Conservation (phyloP, 208 protist genomes). For the Leishmania major region DNA sequence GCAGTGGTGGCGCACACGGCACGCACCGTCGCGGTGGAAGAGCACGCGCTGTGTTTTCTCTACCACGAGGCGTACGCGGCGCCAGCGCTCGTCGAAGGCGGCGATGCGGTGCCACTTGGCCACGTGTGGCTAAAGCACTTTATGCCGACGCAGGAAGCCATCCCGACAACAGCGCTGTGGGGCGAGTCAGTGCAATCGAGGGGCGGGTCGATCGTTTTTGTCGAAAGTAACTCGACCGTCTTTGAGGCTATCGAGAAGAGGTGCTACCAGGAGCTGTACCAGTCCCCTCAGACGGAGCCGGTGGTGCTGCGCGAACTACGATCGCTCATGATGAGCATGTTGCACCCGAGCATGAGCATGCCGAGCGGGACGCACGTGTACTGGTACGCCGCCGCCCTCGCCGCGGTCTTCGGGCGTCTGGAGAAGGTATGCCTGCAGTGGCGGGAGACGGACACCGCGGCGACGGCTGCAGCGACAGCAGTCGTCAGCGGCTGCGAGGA, state of each 20-base stretch:
- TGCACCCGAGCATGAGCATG: neutral
- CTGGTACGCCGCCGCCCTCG: slow-evolving; percentile 28
- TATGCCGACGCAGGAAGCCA: slow-evolving; percentile 36
- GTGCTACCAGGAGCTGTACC: slow-evolving; percentile 45
- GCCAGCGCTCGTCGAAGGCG: slow-evolving; percentile 74
- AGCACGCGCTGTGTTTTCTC: slow-evolving; percentile 50
- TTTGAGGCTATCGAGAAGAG: slow-evolving; percentile 20
- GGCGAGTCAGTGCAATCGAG: neutral
- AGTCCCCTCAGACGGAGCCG: slow-evolving; percentile 52
- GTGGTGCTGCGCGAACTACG: slow-evolving; percentile 56
- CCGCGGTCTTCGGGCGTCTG: slow-evolving; percentile 37
- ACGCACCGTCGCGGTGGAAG: neutral
- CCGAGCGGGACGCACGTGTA: slow-evolving; percentile 14
- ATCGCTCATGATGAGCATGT: slow-evolving; percentile 46
- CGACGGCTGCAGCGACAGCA: neutral
- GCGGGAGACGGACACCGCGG: slow-evolving; percentile 8
- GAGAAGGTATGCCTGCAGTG: slow-evolving; percentile 34
- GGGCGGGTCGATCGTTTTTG: neutral
- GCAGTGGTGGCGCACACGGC: slow-evolving; percentile 14
- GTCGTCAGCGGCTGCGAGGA: slow-evolving; percentile 2
- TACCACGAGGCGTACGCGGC: slow-evolving; percentile 64
- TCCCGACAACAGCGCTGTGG: slow-evolving; percentile 34
- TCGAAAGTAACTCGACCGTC: slow-evolving; percentile 11
- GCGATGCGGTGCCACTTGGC: slow-evolving; percentile 66
- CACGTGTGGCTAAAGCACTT: slow-evolving; percentile 66